These are phyloP conservation scores for Fusarium gaditjirri DNA, from an alignment of 2,329 filamentous ascomycete species.

Conservation along the genomic window DNA sequence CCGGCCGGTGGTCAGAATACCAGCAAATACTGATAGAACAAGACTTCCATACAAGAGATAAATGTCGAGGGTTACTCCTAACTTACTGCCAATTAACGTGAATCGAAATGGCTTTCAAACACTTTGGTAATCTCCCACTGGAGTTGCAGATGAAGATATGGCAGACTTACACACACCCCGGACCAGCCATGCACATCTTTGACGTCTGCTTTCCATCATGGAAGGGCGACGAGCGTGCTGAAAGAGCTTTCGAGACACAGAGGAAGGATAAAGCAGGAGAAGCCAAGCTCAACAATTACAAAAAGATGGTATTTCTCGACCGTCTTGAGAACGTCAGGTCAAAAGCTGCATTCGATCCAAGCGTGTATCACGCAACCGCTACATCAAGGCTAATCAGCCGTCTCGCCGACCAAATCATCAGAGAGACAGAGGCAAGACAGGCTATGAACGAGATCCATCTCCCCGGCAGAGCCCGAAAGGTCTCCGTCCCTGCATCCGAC, in stretches of 20 bases:
- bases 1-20: not conserved
- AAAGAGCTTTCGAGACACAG: conserved; percentile 21
- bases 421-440: not conserved
- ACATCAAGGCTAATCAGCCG: conserved; percentile 17
- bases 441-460: conserved; percentile 40
- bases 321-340: conserved; percentile 3
- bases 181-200: conserved; percentile 44
- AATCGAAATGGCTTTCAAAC: conserved; percentile 34
- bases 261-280: not conserved
- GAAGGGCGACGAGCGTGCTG: conserved; percentile 18
- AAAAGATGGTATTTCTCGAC: conserved; percentile 37
- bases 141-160: conserved; percentile 43
- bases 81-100: no score
- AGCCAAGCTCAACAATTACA: conserved; percentile 16
- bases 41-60: not conserved
- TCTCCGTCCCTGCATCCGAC: conserved; percentile 42
- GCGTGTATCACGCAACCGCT: conserved; percentile 26
- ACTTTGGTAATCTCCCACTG: conserved; percentile 34
- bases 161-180: conserved; percentile 27
- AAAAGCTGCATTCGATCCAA: conserved; percentile 17
- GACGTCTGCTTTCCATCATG: conserved; percentile 45
- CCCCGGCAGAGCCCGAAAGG: conserved; percentile 36
- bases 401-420: conserved; percentile 12
- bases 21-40: not conserved
- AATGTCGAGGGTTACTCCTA: no score